Conservation (phyloP, 2,329 filamentous ascomycete genomes). For the Fusarium nanum region DNA sequence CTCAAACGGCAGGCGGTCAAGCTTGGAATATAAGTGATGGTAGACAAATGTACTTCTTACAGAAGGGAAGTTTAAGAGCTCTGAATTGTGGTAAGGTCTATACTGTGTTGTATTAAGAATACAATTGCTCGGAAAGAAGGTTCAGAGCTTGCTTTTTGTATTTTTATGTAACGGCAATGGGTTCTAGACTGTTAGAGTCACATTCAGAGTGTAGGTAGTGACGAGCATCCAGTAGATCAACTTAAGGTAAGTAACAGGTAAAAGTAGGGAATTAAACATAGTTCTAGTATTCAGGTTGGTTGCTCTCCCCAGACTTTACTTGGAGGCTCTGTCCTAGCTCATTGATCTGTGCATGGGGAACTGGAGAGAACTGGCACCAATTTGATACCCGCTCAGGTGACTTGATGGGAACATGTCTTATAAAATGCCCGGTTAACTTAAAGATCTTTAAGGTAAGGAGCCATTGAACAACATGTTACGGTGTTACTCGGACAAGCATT, state of each 20-base stretch:
- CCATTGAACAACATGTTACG: neutral
- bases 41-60: neutral
- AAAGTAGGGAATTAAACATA: neutral
- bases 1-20: conserved; percentile 43
- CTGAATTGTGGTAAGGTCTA: neutral
- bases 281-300: neutral
- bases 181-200: neutral
- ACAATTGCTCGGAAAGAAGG: neutral
- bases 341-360: neutral
- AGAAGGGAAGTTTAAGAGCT: neutral
- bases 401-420: neutral
- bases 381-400: neutral
- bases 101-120: neutral
- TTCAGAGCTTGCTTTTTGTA: neutral
- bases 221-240: neutral
- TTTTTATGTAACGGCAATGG: neutral
- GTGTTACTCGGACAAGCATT: neutral
- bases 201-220: neutral
- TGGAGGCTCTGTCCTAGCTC: neutral
- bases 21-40: neutral
- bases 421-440: neutral
- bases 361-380: neutral
- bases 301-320: neutral
- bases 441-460: neutral
- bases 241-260: neutral